Percentiles rank a stretch among this genome's conserved stretches.
Evolutionary conservation across 208 protist genomes (phyloP).

Genomic region (Phytomonas francai): DNA sequence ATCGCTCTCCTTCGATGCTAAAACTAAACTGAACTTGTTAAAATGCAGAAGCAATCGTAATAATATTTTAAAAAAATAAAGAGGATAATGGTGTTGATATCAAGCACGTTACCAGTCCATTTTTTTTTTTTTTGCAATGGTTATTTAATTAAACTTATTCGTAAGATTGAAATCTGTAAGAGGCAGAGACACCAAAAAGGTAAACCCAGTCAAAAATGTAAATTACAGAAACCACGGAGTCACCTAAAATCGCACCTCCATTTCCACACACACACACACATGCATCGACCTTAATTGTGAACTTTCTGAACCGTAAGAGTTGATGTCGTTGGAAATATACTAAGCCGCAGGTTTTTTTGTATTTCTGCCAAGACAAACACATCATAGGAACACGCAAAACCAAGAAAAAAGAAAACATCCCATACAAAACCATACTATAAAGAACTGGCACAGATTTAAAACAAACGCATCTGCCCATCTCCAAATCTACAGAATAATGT

Average conservation of each 20-base stretch:
- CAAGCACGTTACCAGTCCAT: background rate
- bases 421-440: conserved; percentile 12
- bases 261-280: conserved; percentile 6
- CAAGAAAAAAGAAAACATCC: conserved; percentile 9
- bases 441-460: background rate
- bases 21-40: background rate
- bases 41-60: background rate
- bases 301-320: background rate
- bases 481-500: background rate
- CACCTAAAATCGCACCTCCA: background rate
- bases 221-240: background rate
- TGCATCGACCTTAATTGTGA: background rate
- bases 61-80: too few species aligned
- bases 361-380: background rate
- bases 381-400: background rate
- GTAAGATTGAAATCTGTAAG: background rate
- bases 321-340: background rate
- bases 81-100: background rate
- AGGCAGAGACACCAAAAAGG: background rate
- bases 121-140: background rate
- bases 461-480: background rate
- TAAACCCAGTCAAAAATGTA: background rate
- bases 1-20: background rate
- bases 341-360: background rate
- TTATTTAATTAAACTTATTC: background rate